These are phyloP conservation scores for Diplogelasinospora grovesii DNA, from an alignment of 495 filamentous ascomycete species.

Conservation along the genomic window DNA sequence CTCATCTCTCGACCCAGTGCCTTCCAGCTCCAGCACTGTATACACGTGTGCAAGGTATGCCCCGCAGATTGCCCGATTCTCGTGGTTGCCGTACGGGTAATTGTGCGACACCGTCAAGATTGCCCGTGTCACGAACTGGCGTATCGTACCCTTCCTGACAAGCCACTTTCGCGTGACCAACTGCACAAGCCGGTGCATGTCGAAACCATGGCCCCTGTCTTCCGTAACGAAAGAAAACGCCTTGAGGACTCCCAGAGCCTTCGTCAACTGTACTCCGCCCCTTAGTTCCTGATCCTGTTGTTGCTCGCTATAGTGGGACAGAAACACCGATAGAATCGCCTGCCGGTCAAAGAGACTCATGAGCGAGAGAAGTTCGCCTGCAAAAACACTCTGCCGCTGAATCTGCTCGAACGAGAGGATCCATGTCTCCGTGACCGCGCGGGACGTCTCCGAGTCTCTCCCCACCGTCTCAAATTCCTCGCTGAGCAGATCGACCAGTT, in stretches of 20 bases:
- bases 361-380: conserved; percentile 38
- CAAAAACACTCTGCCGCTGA: conserved; percentile 25
- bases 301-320: conserved; percentile 17
- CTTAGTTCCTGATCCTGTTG: conserved; percentile 1
- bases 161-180: conserved; percentile 42
- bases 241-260: conserved; percentile 33
- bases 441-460: conserved; percentile 23
- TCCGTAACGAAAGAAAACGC: conserved; percentile 35
- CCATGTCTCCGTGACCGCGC: conserved; percentile 30
- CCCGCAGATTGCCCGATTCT: conserved; percentile 31
- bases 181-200: conserved; percentile 44
- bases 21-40: conserved; percentile 13
- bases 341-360: conserved; percentile 39
- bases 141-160: conserved; percentile 14
- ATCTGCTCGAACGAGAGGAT: conserved; percentile 39
- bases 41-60: conserved; percentile 34
- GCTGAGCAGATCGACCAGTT: conserved; percentile 22
- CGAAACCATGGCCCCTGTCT: conserved; percentile 16
- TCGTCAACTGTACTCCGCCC: conserved; percentile 19
- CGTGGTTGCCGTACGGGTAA: conserved; percentile 28
- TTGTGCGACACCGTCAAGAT: conserved; percentile 21
- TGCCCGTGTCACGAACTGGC: conserved; percentile 25
- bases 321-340: conserved; percentile 31
- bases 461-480: conserved; percentile 16
- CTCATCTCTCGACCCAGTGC: not conserved